These are phyloP conservation scores for Rhizophagus prolifer DNA, from an alignment of 192 early-diverging fungal species.

Conservation along the genomic window DNA sequence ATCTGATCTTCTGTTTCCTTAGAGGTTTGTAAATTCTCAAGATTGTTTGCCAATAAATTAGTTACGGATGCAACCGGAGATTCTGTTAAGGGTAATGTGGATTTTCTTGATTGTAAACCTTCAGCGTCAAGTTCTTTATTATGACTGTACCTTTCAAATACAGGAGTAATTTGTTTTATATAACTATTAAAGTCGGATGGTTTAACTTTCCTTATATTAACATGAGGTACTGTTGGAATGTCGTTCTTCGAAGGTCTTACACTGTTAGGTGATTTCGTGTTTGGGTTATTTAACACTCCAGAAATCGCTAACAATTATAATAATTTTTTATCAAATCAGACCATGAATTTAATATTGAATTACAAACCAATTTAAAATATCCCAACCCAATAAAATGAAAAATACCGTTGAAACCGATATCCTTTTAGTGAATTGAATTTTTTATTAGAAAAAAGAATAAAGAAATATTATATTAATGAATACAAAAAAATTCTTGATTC, in stretches of 20 bases:
- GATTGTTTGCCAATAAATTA: slow-evolving; percentile 43
- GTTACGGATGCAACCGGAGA: slow-evolving; percentile 51
- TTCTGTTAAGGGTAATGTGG: slow-evolving; percentile 45
- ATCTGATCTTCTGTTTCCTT: slow-evolving; percentile 42
- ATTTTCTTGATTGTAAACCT: slow-evolving; percentile 36
- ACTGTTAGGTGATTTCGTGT: slow-evolving; percentile 44
- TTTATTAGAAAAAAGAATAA: not conserved
- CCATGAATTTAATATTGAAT: not conserved
- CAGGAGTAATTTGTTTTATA: slow-evolving; percentile 64
- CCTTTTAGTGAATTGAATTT: slow-evolving; percentile 28
- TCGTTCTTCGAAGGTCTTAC: slow-evolving; percentile 54
- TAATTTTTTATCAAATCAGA: not conserved
- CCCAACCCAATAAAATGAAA: not conserved
- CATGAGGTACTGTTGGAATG: slow-evolving; percentile 57
- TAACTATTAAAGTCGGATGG: slow-evolving; percentile 86
- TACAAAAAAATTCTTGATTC: not conserved
- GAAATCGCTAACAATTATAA: slow-evolving; percentile 35
- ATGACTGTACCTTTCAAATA: slow-evolving; percentile 79
- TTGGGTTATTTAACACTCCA: slow-evolving; percentile 76
- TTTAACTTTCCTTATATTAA: slow-evolving; percentile 66
- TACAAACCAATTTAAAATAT: not conserved
- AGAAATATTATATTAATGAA: not conserved
- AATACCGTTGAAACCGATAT: slow-evolving; percentile 82
- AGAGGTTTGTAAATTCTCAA: slow-evolving; percentile 41
- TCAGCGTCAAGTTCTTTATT: slow-evolving; percentile 46